A percentile compares a stretch with the other conserved stretches of the same genome.
Conservation (phyloP, 805 yeast species). For the Wickerhamiella azyma region DNA sequence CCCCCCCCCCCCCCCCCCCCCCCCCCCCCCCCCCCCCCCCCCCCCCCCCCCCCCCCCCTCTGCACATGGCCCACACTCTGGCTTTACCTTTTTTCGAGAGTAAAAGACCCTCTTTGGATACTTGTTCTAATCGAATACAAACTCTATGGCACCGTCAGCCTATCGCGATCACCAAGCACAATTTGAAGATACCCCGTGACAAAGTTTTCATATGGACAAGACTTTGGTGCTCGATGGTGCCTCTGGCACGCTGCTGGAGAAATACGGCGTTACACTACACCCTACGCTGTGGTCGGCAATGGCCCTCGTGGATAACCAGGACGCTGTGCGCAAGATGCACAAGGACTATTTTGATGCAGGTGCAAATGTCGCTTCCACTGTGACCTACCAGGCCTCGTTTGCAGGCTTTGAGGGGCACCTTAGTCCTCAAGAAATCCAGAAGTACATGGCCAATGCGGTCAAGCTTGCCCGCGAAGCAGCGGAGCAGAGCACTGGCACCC, state of each 20-base stretch:
- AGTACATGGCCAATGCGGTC: conserved; percentile 12
- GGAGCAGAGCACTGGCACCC: conserved; percentile 1
- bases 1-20: no score
- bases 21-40: no score
- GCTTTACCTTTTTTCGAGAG: no score
- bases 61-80: no score
- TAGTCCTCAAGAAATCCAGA: conserved; percentile 24
- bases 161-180: not conserved
- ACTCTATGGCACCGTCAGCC: not conserved
- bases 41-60: no score
- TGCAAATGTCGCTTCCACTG: conserved; percentile 40
- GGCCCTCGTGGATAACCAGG: conserved; percentile 34
- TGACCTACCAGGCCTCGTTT: conserved; percentile 48
- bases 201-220: not conserved
- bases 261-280: conserved; percentile 32
- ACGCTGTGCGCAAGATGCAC: conserved; percentile 35
- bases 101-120: no score
- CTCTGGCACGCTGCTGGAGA: conserved; percentile 49
- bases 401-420: not conserved
- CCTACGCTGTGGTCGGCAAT: conserved; percentile 50
- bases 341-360: conserved; percentile 39
- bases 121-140: no score
- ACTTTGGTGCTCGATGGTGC: conserved; percentile 42
- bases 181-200: not conserved
- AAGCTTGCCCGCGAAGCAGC: conserved; percentile 22